A percentile compares a stretch with the other conserved stretches of the same genome.
phyloP scores from a whole-genome alignment of 306 rosid genomes.

The Gynostemma pentaphyllum region DNA sequence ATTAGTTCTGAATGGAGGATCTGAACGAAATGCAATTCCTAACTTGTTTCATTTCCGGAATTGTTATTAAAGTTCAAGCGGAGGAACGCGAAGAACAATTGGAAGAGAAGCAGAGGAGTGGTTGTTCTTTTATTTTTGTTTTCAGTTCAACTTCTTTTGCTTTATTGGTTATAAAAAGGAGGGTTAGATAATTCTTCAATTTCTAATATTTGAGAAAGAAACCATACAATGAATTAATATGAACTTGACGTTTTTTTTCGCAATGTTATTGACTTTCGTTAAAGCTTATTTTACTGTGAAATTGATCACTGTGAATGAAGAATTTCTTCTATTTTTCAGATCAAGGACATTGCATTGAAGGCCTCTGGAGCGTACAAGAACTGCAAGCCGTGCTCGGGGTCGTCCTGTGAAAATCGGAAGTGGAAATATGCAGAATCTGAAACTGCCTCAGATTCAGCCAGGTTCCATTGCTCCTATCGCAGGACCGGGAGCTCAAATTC shows the following conservation, averaged over 20 bases:
- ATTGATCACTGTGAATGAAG: constrained; percentile 11
- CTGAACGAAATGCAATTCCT: too few relatives aligned
- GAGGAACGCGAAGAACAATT: neutral
- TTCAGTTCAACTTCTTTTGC: neutral
- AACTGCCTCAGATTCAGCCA: constrained; percentile 64
- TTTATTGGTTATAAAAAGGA: neutral
- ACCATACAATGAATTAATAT: neutral
- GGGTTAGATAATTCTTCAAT: neutral
- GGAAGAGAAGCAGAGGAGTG: neutral
- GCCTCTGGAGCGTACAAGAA: constrained; percentile 91
- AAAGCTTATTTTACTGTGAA: neutral
- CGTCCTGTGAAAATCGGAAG: constrained; percentile 38
- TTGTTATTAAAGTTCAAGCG: neutral
- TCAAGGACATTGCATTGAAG: constrained; percentile 94
- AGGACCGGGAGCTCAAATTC: constrained; percentile 80
- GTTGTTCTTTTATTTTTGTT: neutral
- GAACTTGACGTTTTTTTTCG: constrained; percentile 2
- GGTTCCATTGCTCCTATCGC: constrained; percentile 60
- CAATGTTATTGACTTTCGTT: neutral
- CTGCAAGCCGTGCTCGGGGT: constrained; percentile 88
- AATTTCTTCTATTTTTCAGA: constrained; percentile 28
- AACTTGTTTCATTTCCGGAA: neutral
- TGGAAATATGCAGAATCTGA: constrained; percentile 59
- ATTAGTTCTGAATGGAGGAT: too few relatives aligned
- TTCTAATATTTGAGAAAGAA: neutral